Evolutionary conservation across 192 early-diverging fungal species (phyloP), one percentile per base, ranked within the genome.

Genomic region (Backusella parvicylindrica): DNA sequence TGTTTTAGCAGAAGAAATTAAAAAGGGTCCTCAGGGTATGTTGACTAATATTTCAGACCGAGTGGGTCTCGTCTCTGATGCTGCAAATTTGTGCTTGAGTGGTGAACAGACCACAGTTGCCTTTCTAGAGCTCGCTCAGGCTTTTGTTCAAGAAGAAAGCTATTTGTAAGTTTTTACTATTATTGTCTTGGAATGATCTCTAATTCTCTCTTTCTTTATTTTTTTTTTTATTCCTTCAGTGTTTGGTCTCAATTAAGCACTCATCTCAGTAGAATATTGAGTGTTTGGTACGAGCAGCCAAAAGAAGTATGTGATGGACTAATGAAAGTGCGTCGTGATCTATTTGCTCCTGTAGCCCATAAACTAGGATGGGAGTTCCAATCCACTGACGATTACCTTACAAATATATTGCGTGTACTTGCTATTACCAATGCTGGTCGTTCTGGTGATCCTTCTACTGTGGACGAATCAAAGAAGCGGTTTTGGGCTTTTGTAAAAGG

Each of bases 51-150:
- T 84, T 15, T 72, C 84, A 63, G 98, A 99, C 81, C 89, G 92
- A 43, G 85, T 96, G 36, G 95, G 94, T 70, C 78, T 98, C 6
- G 68, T 99, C 70, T 85, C 89, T 35, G 98, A 99, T 86, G 83
- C 91, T 21, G 92, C 90, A 26, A 89, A 93, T 9, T 79, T 98
- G 63, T 90, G 91, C 18, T 77, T 83, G 40, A 92, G 94, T 80
- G 98, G 97, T 4, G 85, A 94, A 30, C 87, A 85, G 49, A 88
- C 85, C 56, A 97, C 96, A n/a, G 84, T 86, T 64, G 88, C 84
- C 6, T 86, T 93, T 21, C 81, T 99, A 80, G 89, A 88, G 16
- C 79, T 99, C 26, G 82, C 96, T 31, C 85, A 86, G 16, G 85
- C 89, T 15, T 93, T 93, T 75, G 83, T 87, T 43, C 84, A 86